These are phyloP conservation scores for Sugiyamaella castrensis DNA, from an alignment of 1,139 yeast species.

Conservation along the genomic window DNA sequence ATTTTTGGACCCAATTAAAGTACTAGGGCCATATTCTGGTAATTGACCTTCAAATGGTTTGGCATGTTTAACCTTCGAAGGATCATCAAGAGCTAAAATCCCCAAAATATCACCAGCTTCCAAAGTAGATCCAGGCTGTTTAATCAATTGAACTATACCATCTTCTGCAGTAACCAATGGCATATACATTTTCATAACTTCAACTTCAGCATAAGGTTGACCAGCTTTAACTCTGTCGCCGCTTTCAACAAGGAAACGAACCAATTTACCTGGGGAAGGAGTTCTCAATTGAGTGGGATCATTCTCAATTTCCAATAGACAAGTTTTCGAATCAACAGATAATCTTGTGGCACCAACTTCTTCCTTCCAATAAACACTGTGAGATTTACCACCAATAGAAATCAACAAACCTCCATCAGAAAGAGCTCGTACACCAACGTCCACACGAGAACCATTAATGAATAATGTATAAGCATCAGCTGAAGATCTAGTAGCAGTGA, in stretches of 20 bases:
- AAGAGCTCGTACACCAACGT: constrained; percentile 79
- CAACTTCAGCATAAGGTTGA: constrained; percentile 96
- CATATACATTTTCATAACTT: constrained; percentile 91
- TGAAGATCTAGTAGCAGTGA: constrained; percentile 92
- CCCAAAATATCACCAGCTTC: constrained; percentile 97
- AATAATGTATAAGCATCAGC: constrained; percentile 80
- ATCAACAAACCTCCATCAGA: constrained; percentile 93
- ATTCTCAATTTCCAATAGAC: constrained; percentile 87
- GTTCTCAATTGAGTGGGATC: constrained; percentile 98
- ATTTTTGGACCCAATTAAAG: constrained; percentile 77
- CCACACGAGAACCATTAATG: constrained; percentile 88
- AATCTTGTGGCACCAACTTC: constrained; percentile 95
- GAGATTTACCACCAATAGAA: constrained; percentile 88
- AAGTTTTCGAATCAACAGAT: constrained; percentile 92
- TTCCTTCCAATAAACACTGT: constrained; percentile 95
- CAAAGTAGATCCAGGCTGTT: constrained; percentile 97
- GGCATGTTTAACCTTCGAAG: constrained; percentile 96
- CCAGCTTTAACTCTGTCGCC: constrained; percentile 94
- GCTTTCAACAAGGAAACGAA: constrained; percentile 86
- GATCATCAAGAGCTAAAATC: constrained; percentile 90
- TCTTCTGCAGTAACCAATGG: constrained; percentile 81
- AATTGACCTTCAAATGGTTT: constrained; percentile 91
- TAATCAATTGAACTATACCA: constrained; percentile 87
- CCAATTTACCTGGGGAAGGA: constrained; percentile 98
- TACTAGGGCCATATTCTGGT: constrained; percentile 84